These are phyloP conservation scores for Circinella minor DNA, from an alignment of 371 early-diverging fungal genomes.

Conservation along the genomic window DNA sequence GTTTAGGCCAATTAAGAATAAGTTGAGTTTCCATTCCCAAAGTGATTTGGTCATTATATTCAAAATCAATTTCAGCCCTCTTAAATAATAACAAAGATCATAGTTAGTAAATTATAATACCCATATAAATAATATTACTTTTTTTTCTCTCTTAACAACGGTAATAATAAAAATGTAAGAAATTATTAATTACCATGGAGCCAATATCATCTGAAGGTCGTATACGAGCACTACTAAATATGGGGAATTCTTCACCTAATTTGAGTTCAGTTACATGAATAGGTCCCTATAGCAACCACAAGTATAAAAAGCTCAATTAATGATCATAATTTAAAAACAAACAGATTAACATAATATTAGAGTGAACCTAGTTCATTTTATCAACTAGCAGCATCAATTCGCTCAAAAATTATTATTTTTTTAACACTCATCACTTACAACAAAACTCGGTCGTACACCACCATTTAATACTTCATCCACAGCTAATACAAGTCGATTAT, in stretches of 20 bases:
- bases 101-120: not conserved
- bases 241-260: conserved; percentile 89
- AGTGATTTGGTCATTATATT: conserved; percentile 79
- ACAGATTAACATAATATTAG: too few species aligned
- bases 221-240: conserved; percentile 75
- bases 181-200: conserved; percentile 57
- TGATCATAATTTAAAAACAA: not conserved
- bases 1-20: conserved; percentile 90
- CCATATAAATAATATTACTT: conserved; percentile 29
- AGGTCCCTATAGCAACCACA: conserved; percentile 60
- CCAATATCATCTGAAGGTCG: conserved; percentile 73
- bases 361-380: too few species aligned
- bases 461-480: conserved; percentile 83
- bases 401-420: too few species aligned
- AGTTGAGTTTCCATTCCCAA: conserved; percentile 83
- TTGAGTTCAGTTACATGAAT: conserved; percentile 89
- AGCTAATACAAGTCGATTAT: conserved; percentile 70
- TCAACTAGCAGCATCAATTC: too few species aligned
- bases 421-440: conserved; percentile 54
- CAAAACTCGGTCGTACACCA: conserved; percentile 77
- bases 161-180: not conserved
- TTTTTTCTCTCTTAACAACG: too few species aligned
- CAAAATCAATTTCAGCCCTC: conserved; percentile 82
- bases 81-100: conserved; percentile 12
- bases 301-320: not conserved